Evolutionary conservation across 306 rosid species (phyloP), one percentile per base, ranked within the genome.

Genomic region (Fagus crenata): DNA sequence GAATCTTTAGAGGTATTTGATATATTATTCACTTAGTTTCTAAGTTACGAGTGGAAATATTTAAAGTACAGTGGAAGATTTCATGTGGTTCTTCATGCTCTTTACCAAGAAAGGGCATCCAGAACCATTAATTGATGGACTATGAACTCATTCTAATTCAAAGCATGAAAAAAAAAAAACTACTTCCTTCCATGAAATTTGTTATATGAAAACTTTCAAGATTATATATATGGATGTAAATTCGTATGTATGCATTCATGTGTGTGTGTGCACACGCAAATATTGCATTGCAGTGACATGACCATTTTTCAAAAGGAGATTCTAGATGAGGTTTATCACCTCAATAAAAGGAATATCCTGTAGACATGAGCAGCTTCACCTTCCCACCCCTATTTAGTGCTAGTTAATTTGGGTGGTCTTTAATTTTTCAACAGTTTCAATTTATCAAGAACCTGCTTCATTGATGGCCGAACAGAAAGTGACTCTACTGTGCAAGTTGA

Each of bases 381-480:
- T 69, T 73, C 40, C 60, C 56, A 15, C 53, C 31, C 64, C 69
- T 73, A 60, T 79, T 35, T 37, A 35, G 43, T 31, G 37, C 41
- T 75, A 78, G 56, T 68, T 17, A 78, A 69, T 17, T 53, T 37
- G 28, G 7, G 56, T 58, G 65, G 49, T 54, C 70, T 77, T 84
- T 81, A 84, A 82, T 6, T 74, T 67, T 77, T 84, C 81, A 87
- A 35, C 5, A 74, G 88, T 72, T 78, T 84, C 81, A 87, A 75
- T 75, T 75, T 87, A 74, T 87, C 88, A 40, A 87, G 88, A 59
- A 87, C 88, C 53, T 59, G 85, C 42, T 87, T 84, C 88, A 87
- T 84, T 4, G 90, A 80, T 1, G 90, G 86, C 56, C 88, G 86
- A 67, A 80, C 37, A 4, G 88, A 87, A 75, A 84, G 86, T 5